Conservation (phyloP, 2,329 filamentous ascomycete genomes). For the Ampelomyces quisqualis region DNA sequence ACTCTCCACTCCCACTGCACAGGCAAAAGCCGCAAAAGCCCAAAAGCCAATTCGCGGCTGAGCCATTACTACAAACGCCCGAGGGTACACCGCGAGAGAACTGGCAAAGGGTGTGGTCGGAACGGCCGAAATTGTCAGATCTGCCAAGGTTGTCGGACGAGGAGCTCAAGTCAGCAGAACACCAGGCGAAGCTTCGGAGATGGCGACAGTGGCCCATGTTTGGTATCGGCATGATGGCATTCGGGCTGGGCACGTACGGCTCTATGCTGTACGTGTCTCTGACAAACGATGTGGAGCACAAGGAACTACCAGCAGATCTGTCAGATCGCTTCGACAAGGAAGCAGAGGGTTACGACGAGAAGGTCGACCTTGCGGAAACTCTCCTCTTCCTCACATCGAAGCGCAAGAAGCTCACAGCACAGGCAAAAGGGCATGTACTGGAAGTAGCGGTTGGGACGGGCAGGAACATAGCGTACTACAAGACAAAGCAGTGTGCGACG, state of each 20-base stretch:
- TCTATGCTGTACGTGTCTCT: constrained; percentile 40
- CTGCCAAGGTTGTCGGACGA: constrained; percentile 31
- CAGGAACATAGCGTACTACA: constrained; percentile 51
- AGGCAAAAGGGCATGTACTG: constrained; percentile 50
- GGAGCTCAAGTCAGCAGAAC: constrained; percentile 26
- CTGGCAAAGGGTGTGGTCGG: constrained; percentile 26
- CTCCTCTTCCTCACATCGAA: constrained; percentile 45
- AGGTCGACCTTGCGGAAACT: constrained; percentile 49
- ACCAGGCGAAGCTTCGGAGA: constrained; percentile 30
- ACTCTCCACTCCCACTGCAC: constrained; percentile 18
- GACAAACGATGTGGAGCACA: constrained; percentile 24
- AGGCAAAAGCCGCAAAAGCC: constrained; percentile 16
- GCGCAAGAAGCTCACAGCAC: constrained; percentile 44
- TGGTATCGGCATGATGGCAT: constrained; percentile 38
- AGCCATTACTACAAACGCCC: constrained; percentile 14
- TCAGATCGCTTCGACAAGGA: constrained; percentile 49
- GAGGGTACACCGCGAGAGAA: constrained; percentile 20
- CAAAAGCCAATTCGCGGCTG: constrained; percentile 11
- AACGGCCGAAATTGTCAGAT: constrained; percentile 27
- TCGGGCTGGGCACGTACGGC: constrained; percentile 46
- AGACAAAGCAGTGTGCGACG: constrained; percentile 44
- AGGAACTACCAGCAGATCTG: constrained; percentile 44
- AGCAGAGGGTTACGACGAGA: constrained; percentile 50
- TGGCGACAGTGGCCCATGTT: constrained; percentile 38
- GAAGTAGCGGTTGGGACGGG: constrained; percentile 54